These are phyloP conservation scores for Metschnikowia bowlesiae DNA, from an alignment of 805 yeast genomes.

Conservation along the genomic window DNA sequence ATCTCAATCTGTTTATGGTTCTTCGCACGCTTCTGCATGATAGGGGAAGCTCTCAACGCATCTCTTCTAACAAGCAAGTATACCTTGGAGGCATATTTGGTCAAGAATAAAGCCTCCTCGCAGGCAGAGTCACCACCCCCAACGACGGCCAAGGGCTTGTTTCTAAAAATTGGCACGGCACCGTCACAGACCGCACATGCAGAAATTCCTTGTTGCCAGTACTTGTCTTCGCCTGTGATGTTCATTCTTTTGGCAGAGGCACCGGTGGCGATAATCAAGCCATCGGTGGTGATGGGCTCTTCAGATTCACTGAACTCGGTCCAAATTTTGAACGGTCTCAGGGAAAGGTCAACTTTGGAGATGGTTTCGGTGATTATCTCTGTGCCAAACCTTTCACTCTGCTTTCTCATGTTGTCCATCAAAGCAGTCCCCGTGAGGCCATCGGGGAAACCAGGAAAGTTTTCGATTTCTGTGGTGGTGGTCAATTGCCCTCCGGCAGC, in stretches of 20 bases:
- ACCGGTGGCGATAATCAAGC: constrained; percentile 93
- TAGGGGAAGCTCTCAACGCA: constrained; percentile 86
- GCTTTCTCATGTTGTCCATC: constrained; percentile 93
- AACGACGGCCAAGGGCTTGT: constrained; percentile 93
- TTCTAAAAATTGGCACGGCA: constrained; percentile 97
- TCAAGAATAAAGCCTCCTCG: constrained; percentile 95
- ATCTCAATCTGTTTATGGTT: constrained; percentile 86
- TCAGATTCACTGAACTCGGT: constrained; percentile 90
- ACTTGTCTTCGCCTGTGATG: constrained; percentile 93
- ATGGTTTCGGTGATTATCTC: constrained; percentile 93
- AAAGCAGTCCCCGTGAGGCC: constrained; percentile 83
- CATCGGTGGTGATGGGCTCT: constrained; percentile 89
- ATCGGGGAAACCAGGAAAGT: constrained; percentile 97
- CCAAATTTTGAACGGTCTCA: constrained; percentile 95
- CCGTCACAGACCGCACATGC: constrained; percentile 99
- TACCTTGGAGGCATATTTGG: constrained; percentile 97
- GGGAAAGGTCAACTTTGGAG: constrained; percentile 82
- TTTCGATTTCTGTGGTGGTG: constrained; percentile 97
- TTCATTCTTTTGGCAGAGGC: constrained; percentile 94
- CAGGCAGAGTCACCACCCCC: constrained; percentile 99
- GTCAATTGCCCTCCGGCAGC: constrained; percentile 99
- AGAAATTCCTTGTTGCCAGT: constrained; percentile 99
- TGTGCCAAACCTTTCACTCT: constrained; percentile 85
- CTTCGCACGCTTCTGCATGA: constrained; percentile 92
- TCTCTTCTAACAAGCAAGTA: constrained; percentile 92